These are phyloP conservation scores for Trypanosoma melophagium DNA, from an alignment of 208 protist species.

Conservation along the genomic window DNA sequence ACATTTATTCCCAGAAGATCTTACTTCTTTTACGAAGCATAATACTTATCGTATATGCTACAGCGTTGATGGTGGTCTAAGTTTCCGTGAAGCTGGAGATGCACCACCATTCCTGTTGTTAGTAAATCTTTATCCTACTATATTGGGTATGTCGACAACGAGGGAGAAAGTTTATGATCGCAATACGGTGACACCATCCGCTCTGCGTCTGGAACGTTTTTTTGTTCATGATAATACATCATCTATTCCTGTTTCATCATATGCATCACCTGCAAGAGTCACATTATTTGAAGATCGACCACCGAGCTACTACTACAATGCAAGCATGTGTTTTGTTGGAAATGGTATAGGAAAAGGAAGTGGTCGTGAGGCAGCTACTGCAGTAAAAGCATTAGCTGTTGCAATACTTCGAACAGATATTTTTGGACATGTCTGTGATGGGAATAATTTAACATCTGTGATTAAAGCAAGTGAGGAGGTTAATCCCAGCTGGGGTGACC, in stretches of 20 bases:
- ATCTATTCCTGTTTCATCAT: neutral
- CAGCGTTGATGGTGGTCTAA: constrained; percentile 61
- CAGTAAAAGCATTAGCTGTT: constrained; percentile 34
- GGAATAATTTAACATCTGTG: constrained; percentile 13
- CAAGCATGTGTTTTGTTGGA: constrained; percentile 41
- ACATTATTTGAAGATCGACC: constrained; percentile 29
- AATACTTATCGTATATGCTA: constrained; percentile 47
- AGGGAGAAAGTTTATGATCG: neutral
- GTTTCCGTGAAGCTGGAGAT: constrained; percentile 36
- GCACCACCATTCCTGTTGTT: constrained; percentile 18
- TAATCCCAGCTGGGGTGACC: neutral
- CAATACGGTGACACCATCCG: constrained; percentile 18
- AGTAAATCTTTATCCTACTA: constrained; percentile 28
- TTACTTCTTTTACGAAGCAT: constrained; percentile 26
- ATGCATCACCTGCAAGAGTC: constrained; percentile 3
- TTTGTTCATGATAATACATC: constrained; percentile 16
- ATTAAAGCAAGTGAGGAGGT: neutral
- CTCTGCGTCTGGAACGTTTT: constrained; percentile 31
- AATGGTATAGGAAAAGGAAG: constrained; percentile 47
- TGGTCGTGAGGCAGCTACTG: constrained; percentile 10
- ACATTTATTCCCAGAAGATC: constrained; percentile 36
- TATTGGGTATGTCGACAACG: constrained; percentile 22
- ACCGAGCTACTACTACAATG: constrained; percentile 38
- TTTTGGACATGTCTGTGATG: constrained; percentile 47
- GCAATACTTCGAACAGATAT: constrained; percentile 51